These are phyloP conservation scores for Aurinia saxatilis DNA, from an alignment of 345 rosid species.

Conservation along the genomic window DNA sequence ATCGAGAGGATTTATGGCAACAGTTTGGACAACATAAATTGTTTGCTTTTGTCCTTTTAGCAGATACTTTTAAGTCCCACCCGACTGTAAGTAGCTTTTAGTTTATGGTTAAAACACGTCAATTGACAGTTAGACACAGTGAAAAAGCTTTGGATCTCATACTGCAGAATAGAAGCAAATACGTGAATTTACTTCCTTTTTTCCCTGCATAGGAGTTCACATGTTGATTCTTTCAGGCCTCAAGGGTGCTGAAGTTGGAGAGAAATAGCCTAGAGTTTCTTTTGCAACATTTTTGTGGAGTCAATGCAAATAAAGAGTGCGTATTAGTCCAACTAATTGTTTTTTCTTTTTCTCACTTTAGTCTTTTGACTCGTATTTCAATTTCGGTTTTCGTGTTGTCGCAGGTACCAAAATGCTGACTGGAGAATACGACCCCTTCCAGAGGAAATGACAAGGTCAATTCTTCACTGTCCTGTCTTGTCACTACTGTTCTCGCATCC, in stretches of 20 bases:
- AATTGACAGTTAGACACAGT: neutral
- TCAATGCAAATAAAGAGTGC: constrained; percentile 92
- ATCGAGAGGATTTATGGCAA: neutral
- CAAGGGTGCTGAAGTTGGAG: constrained; percentile 82
- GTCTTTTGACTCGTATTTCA: constrained; percentile 1
- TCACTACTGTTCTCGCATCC: neutral
- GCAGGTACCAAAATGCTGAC: constrained; percentile 95
- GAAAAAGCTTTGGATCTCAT: neutral
- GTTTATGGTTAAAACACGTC: neutral
- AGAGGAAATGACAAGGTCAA: constrained; percentile 73
- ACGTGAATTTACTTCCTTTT: neutral
- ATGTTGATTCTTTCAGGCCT: constrained; percentile 48
- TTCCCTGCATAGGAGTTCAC: neutral
- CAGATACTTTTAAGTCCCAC: neutral
- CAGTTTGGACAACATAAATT: neutral
- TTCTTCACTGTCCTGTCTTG: constrained; percentile 4
- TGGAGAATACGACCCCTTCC: constrained; percentile 99
- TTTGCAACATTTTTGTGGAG: constrained; percentile 73
- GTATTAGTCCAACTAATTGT: constrained; percentile 26
- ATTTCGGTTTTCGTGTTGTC: constrained; percentile 11
- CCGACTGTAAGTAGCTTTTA: neutral
- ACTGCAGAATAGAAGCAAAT: neutral
- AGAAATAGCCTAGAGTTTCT: constrained; percentile 91
- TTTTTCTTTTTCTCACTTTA: neutral
- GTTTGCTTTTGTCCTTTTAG: neutral